Evolutionary conservation across 305 asterid species (phyloP), one percentile per base, ranked within the genome.

Genomic region (Solanum aculeatissimum): DNA sequence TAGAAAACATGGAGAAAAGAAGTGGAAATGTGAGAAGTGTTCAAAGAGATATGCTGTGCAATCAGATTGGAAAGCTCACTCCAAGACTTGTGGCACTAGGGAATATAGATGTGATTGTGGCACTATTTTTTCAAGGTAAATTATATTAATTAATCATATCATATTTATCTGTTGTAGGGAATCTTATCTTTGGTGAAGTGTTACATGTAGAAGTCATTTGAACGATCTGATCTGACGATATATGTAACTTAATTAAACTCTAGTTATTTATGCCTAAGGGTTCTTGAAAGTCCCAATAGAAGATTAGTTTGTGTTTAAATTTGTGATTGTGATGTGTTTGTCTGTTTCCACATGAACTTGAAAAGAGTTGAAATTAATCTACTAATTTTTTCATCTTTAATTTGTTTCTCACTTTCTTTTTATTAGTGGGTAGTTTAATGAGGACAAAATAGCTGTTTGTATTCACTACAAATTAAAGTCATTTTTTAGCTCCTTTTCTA

Each of bases 41-140:
- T 87, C 95, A 4, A 95, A 95, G 86, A 88, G 95, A 23, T 95
- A 95, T 68, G 98, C 98, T 0, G 98, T 95, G 21, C 95, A 93
- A 47, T 95, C 98, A 0, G 98, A 95, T 68, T 95, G 97, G 93
- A 95, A 94, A 87, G 98, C 98, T 60, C 98, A 95, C 84, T 91
- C 96, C 71, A 95, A 94, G 83, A 94, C 95, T 84, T 95, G 98
- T 89, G 98, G 98, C 83, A 94, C 97, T 65, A 88, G 97, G 83
- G 98, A 95, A 69, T 95, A 95, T 89, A 94, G 90, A 89, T 95
- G 98, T 86, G 94, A 93, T 84, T 95, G 98, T 85, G 98, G 98
- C 45, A 92, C 97, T 35, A 88, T 94, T 77, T 95, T 94, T 86
- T 95, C 98, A 4, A 88, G 98, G 98, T 68, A 66, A 66, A 29